Conservation (phyloP, 257 asterid genomes). For the Fraxinus americana region DNA sequence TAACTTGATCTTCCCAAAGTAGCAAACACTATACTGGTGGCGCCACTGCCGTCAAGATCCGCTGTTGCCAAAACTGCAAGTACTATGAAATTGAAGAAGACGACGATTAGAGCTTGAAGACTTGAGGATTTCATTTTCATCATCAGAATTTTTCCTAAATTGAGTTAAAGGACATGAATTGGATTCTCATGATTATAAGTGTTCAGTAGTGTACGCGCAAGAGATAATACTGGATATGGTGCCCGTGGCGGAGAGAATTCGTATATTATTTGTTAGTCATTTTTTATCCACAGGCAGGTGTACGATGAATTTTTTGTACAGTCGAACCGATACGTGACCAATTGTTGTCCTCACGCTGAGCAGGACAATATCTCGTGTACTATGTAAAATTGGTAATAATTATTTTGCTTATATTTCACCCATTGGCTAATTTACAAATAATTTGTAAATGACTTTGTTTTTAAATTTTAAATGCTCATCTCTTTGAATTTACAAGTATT, state of each 20-base stretch:
- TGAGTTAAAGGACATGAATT: background rate
- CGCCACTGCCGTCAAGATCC: conserved; percentile 26
- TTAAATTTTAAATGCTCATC: too few species aligned
- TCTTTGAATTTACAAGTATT: too few species aligned
- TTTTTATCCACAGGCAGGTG: background rate
- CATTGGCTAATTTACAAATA: too few species aligned
- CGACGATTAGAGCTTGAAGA: conserved; percentile 13
- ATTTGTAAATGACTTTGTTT: too few species aligned
- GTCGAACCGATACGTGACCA: background rate
- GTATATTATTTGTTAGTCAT: background rate
- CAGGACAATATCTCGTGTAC: too few species aligned
- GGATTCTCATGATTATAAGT: background rate
- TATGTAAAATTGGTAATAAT: too few species aligned
- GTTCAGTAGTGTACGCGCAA: background rate
- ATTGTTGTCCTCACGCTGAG: too few species aligned
- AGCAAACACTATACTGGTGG: conserved; percentile 53
- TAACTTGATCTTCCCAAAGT: conserved; percentile 73
- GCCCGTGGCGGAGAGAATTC: background rate
- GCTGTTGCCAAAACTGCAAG: conserved; percentile 20
- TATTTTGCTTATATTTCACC: too few species aligned
- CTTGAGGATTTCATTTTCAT: conserved; percentile 33
- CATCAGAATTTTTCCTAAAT: background rate
- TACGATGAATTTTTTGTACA: background rate
- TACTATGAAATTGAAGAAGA: conserved; percentile 22
- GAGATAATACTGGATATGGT: conserved; percentile 7